Evolutionary conservation across 768 basidiomycete species (phyloP), one percentile per base, ranked within the genome.

Genomic region (Mrakia blollopis): DNA sequence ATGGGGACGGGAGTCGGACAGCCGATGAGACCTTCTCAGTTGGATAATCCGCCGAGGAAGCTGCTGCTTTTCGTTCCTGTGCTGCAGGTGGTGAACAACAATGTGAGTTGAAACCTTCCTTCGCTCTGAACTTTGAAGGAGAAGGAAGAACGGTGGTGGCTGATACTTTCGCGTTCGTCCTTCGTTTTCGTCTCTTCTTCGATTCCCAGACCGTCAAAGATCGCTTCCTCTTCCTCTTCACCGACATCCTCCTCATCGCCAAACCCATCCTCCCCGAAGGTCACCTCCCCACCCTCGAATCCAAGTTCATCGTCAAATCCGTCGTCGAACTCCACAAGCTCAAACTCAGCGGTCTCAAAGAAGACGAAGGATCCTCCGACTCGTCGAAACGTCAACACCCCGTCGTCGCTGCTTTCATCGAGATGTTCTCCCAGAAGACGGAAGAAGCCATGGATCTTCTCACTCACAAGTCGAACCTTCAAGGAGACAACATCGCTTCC

Each of bases 151-250:
- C n/a, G n/a, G n/a, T n/a, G n/a, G n/a, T n/a, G n/a, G n/a, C n/a
- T n/a, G n/a, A n/a, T n/a, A 28, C 30, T 11, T 5, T 57, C 25
- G 30, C 10, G 21, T 41, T 14, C n/a, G 2, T 30, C 60, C 73
- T 72, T 78, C 13, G 47, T 50, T 50, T 14, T 2, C 16, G 16
- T 73, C 80, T 39, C 41, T 47, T 39, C 41, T 18, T 35, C 39
- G 37, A n/a, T 23, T 37, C 25, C 16, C 91, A 96, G 83, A 94
- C 92, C 0, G 91, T 94, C 83, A 98, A 98, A 83, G 94, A 98
- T 81, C 90, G 97, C 16, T 93, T 93, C 85, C 88, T 98, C 14
- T 95, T 98, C 86, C 87, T 98, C n/a, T 99, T 99, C 87, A 93
- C 86, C 83, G 97, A 99, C 83, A 88, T 98, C 73, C 88, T 98